Conservation (phyloP, 768 basidiomycete species). For the Trametes meyenii region DNA sequence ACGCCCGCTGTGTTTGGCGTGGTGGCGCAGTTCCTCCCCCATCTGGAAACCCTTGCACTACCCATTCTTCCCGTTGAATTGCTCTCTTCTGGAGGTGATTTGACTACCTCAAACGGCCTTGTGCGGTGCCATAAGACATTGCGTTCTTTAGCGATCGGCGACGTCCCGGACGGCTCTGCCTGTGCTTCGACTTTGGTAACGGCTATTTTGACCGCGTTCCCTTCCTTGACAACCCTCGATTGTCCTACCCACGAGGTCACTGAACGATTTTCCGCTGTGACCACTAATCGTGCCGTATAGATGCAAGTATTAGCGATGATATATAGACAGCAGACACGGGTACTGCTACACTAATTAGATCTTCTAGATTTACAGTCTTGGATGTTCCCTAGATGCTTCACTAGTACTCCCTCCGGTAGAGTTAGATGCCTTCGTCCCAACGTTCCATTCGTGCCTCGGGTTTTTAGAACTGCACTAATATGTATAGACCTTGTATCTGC, state of each 20-base stretch:
- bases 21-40: constrained; percentile 30
- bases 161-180: constrained; percentile 17
- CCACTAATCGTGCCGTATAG: not conserved
- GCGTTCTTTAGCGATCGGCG: constrained; percentile 26
- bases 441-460: no score
- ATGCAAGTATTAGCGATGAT: not conserved
- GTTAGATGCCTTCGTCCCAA: no score
- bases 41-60: constrained; percentile 20
- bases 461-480: no score
- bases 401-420: not conserved
- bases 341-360: not conserved
- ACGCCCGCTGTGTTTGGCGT: constrained; percentile 27
- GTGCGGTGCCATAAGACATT: constrained; percentile 21
- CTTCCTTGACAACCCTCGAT: constrained; percentile 11
- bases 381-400: not conserved
- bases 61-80: constrained; percentile 29
- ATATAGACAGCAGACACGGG: not conserved
- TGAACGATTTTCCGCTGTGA: constrained; percentile 8
- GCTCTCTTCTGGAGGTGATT: constrained; percentile 2
- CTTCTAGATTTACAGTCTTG: no score
- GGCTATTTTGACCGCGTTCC: constrained; percentile 10
- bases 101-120: constrained; percentile 4
- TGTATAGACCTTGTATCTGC: not conserved
- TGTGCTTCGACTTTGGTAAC: constrained; percentile 3
- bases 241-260: constrained; percentile 4